Conservation (phyloP, 169 alveolate genomes). For the Cryptosporidium xiaoi region DNA sequence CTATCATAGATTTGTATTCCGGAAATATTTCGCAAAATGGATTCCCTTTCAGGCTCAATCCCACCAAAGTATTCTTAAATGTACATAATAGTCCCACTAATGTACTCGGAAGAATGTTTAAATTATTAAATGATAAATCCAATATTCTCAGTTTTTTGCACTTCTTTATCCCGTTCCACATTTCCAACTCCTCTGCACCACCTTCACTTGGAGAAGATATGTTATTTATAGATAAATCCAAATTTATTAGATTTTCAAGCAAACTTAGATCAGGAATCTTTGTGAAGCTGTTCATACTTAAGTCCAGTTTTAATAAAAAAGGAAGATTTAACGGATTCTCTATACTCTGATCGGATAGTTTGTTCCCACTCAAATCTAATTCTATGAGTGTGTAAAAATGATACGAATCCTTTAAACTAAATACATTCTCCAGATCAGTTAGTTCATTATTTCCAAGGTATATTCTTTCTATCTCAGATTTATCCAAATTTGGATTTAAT, state of each 20-base stretch:
- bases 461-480: slow-evolving; percentile 19
- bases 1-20: slow-evolving; percentile 46
- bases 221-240: slow-evolving; percentile 37
- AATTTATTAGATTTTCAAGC: slow-evolving; percentile 18
- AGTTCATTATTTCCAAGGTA: slow-evolving; percentile 46
- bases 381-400: slow-evolving; percentile 19
- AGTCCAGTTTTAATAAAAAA: slow-evolving; percentile 12
- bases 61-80: slow-evolving; percentile 30
- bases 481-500: slow-evolving; percentile 21
- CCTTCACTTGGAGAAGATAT: background rate
- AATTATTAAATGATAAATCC: slow-evolving; percentile 35
- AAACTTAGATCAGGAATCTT: slow-evolving; percentile 38
- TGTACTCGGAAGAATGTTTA: slow-evolving; percentile 37
- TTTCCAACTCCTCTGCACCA: background rate
- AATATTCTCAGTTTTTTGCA: slow-evolving; percentile 25
- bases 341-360: slow-evolving; percentile 6
- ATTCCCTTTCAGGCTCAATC: slow-evolving; percentile 22
- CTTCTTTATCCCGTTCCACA: slow-evolving; percentile 29
- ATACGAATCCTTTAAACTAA: slow-evolving; percentile 51
- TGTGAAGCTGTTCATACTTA: slow-evolving; percentile 25
- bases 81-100: slow-evolving; percentile 2
- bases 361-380: slow-evolving; percentile 30
- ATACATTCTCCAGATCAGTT: slow-evolving; percentile 15
- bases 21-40: slow-evolving; percentile 62
- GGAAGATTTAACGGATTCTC: slow-evolving; percentile 53